Evolutionary conservation across 2,329 filamentous ascomycete species (phyloP).

Genomic region (Cryphonectria radicalis): DNA sequence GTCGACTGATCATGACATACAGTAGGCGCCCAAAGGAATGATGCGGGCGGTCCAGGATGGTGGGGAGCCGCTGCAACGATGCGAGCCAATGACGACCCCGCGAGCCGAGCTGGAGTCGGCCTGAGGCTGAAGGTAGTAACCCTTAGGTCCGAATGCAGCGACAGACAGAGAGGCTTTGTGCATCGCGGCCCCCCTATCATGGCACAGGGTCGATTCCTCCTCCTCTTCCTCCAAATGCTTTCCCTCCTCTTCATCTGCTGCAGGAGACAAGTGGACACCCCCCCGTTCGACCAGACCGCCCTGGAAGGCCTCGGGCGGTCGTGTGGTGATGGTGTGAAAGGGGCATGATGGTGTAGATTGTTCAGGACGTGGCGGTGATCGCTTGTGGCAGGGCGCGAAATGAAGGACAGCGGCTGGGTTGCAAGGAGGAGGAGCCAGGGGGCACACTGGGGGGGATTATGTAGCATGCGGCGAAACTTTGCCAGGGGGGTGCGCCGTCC

Average conservation of each 20-base stretch:
- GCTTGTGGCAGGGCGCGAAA: slow-evolving; percentile 12
- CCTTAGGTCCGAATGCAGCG: neutral
- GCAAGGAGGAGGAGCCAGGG: neutral
- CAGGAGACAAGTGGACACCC: neutral
- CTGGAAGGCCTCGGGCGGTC: neutral
- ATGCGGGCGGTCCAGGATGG: slow-evolving; percentile 3
- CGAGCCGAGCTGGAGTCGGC: neutral
- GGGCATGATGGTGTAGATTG: neutral
- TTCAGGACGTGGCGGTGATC: neutral
- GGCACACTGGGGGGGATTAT: neutral
- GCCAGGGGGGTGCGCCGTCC: neutral
- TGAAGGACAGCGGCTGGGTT: slow-evolving; percentile 5
- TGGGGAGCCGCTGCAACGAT: neutral
- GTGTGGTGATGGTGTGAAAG: neutral
- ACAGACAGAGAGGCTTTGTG: neutral
- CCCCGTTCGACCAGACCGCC: neutral
- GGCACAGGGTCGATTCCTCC: neutral
- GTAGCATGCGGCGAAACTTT: neutral
- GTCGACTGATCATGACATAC: neutral
- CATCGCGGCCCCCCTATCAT: neutral
- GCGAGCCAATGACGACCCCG: neutral
- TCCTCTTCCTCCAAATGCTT: neutral
- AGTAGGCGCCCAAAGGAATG: neutral
- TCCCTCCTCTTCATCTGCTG: neutral
- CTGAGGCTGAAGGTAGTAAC: slow-evolving; percentile 3